A percentile compares a stretch with the other conserved stretches of the same genome.
These are phyloP conservation scores for Ampelocalamus luodianensis DNA, from an alignment of 176 grass and related monocot species.

Conservation along the genomic window DNA sequence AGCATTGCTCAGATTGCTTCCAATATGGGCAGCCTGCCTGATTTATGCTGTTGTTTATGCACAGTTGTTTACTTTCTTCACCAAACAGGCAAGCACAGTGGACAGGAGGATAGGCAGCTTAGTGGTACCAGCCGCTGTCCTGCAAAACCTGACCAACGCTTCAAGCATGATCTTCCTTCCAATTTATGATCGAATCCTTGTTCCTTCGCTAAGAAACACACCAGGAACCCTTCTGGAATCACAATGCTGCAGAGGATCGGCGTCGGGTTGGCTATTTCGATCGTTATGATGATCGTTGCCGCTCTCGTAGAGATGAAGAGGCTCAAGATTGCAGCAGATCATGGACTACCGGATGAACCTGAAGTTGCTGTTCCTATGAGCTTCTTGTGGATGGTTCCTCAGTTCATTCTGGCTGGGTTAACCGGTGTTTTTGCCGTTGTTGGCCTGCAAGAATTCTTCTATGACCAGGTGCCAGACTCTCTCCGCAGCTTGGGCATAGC, in stretches of 20 bases:
- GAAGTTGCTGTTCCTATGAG: slow-evolving; percentile 39
- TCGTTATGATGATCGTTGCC: slow-evolving; percentile 14
- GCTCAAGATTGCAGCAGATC: slow-evolving; percentile 44
- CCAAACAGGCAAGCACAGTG: slow-evolving; percentile 53
- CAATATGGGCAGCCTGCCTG: slow-evolving; percentile 62
- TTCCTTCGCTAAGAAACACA: slow-evolving; percentile 43
- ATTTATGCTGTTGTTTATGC: slow-evolving; percentile 27
- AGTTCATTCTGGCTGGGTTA: slow-evolving; percentile 28
- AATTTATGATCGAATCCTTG: slow-evolving; percentile 51
- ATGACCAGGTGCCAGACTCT: slow-evolving; percentile 23
- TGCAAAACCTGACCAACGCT: slow-evolving; percentile 19
- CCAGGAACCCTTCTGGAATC: slow-evolving; percentile 42
- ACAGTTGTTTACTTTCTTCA: slow-evolving; percentile 50
- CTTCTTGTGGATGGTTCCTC: slow-evolving; percentile 53
- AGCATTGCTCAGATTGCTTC: slow-evolving; percentile 40
- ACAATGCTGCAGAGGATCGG: slow-evolving; percentile 67
- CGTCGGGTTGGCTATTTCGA: slow-evolving; percentile 28
- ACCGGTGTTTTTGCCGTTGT: background rate
- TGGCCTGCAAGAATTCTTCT: slow-evolving; percentile 38
- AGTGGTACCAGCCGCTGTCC: slow-evolving; percentile 45
- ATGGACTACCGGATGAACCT: slow-evolving; percentile 51
- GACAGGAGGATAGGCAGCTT: slow-evolving; percentile 47
- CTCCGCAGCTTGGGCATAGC: slow-evolving; percentile 35
- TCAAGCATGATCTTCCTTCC: slow-evolving; percentile 50
- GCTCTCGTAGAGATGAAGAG: slow-evolving; percentile 54